phyloP scores from a whole-genome alignment of 2,329 filamentous ascomycete genomes.

The Teratosphaeria nubilosa region DNA sequence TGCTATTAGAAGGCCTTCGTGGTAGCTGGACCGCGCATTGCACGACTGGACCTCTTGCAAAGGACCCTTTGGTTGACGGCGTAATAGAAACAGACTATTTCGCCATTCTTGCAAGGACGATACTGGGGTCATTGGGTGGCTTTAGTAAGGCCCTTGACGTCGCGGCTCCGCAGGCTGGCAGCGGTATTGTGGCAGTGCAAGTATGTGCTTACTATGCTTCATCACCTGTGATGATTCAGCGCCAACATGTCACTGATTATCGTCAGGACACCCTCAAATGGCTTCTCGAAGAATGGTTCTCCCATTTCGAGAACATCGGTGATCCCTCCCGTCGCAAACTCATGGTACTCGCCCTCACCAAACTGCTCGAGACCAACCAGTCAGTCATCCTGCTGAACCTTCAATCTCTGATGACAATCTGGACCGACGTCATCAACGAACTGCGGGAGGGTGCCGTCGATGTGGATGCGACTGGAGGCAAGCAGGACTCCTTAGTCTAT shows the following conservation, averaged over 20 bases:
- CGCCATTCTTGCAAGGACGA: constrained; percentile 67
- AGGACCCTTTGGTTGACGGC: constrained; percentile 57
- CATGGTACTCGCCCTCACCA: constrained; percentile 61
- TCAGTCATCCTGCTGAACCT: constrained; percentile 37
- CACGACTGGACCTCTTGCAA: constrained; percentile 69
- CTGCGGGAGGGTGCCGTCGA: constrained; percentile 43
- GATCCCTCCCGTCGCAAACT: constrained; percentile 59
- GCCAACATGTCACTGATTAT: neutral
- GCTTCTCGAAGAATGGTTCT: constrained; percentile 54
- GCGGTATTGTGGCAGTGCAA: constrained; percentile 2
- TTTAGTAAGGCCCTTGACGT: constrained; percentile 49
- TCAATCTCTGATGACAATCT: constrained; percentile 66
- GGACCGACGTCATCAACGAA: constrained; percentile 60
- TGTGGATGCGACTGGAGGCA: neutral
- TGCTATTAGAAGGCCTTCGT: constrained; percentile 37
- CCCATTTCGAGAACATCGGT: constrained; percentile 57
- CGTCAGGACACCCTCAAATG: constrained; percentile 30
- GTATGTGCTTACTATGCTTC: constrained; percentile 9
- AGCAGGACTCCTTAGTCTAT: constrained; percentile 33
- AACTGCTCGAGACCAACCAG: constrained; percentile 55
- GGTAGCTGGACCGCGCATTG: constrained; percentile 57
- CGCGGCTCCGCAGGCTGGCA: constrained; percentile 7
- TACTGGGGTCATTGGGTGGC: constrained; percentile 58
- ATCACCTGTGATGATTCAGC: neutral
- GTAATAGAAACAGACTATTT: constrained; percentile 80